Evolutionary conservation across 208 protist genomes (phyloP), one percentile per base, ranked within the genome.

Genomic region (Trypanosoma avium): DNA sequence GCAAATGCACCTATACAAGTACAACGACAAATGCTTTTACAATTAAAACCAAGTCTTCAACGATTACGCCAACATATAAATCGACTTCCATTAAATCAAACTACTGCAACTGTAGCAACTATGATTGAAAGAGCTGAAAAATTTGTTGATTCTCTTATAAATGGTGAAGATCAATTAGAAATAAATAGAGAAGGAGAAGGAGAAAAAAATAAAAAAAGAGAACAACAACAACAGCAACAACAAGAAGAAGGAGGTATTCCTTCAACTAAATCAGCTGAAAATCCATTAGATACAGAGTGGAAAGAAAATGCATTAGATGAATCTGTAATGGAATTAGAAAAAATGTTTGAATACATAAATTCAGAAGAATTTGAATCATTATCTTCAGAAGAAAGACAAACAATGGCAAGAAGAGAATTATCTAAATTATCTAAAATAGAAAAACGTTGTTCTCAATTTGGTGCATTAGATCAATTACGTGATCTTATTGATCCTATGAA

Each of bases 401-500:
- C 36, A 29, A 61, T 77, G 12, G 65, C 77, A 9, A 30, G 45
- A 8, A 47, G 72, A 47, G 46, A 82, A 26, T 61, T 77, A 26
- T 21, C 59, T 54, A 68, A 50, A 0, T 59, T 90, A 47, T n/a
- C 48, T 19, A 26, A 30, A 0, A 72, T 87, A 32, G 74, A 77
- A 26, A 43, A 33, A 21, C 26, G 52, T 27, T 61, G 47, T 52
- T 26, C 46, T 33, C 43, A 57, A 42, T 35, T 32, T 78, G 42
- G 67, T 45, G 36, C 58, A 26, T 24, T 43, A 26, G 21, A 59
- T 38, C 22, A 64, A 48, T 43, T 86, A 26, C 70, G 26, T 1
- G 80, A 88, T 47, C 67, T 89, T 15, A 73, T 92, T 62, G 38
- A 56, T 4, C 79, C 79, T 0, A 70, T 92, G 30, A 74, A 83